These are phyloP conservation scores for Nitzschia putrida DNA, from an alignment of 108 stramenopile species.

Conservation along the genomic window DNA sequence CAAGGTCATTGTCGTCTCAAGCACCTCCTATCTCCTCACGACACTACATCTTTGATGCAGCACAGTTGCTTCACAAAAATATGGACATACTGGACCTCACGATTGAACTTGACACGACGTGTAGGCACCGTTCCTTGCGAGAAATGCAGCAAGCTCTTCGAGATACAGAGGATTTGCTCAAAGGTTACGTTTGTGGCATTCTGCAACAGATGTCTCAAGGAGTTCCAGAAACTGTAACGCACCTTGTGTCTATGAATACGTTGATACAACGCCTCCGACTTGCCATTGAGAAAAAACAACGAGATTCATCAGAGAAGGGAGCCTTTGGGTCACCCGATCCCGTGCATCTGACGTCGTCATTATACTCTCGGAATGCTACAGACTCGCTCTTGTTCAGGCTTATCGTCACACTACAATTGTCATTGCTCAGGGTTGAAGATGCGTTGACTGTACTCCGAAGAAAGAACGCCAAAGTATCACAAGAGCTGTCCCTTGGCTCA, in stretches of 20 bases:
- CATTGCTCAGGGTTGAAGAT: slow-evolving; percentile 72
- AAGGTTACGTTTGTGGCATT: slow-evolving; percentile 45
- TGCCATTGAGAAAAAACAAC: not conserved
- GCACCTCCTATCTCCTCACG: slow-evolving; percentile 4
- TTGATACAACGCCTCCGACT: not conserved
- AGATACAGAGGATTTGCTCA: slow-evolving; percentile 45
- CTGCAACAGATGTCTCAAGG: slow-evolving; percentile 51
- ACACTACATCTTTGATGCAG: slow-evolving; percentile 63
- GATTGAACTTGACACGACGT: slow-evolving; percentile 22
- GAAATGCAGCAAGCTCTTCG: slow-evolving; percentile 40
- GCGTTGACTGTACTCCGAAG: slow-evolving; percentile 52
- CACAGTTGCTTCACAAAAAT: slow-evolving; percentile 49
- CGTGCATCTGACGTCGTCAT: not conserved
- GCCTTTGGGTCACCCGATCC: no score
- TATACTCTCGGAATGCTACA: slow-evolving; percentile 34
- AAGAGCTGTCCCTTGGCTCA: not conserved
- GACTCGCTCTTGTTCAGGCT: slow-evolving; percentile 75
- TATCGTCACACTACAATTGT: slow-evolving; percentile 71
- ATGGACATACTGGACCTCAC: slow-evolving; percentile 18
- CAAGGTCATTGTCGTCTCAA: no score
- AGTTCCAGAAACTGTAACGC: slow-evolving; percentile 20
- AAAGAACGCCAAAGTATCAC: slow-evolving; percentile 1
- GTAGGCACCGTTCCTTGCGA: slow-evolving; percentile 35
- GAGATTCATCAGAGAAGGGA: no score
- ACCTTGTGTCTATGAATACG: not conserved